Evolutionary conservation across 1,284 basidiomycete species (phyloP).

Genomic region (Earliella scabrosa): DNA sequence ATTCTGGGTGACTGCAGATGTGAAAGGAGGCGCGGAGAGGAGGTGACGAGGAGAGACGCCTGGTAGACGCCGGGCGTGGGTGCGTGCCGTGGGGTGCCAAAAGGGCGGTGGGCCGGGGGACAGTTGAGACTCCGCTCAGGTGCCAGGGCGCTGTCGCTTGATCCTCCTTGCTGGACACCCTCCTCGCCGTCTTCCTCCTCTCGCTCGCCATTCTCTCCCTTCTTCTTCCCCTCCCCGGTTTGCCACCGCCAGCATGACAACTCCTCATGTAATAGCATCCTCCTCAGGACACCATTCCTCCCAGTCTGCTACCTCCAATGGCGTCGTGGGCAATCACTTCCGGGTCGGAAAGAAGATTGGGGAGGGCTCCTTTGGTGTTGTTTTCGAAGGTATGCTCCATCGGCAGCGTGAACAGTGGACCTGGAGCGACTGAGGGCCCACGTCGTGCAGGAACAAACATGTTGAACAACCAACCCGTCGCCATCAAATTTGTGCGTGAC

Average conservation of each 20-base stretch:
- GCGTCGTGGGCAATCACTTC: constrained; percentile 77
- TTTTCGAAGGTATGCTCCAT: constrained; percentile 68
- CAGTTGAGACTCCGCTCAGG: constrained; percentile 33
- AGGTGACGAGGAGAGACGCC: neutral
- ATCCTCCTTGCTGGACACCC: constrained; percentile 23
- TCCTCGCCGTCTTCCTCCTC: constrained; percentile 34
- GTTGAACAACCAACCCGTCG: constrained; percentile 88
- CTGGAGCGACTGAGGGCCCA: neutral
- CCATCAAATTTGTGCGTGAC: constrained; percentile 92
- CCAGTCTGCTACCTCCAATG: constrained; percentile 62
- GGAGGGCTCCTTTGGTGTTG: constrained; percentile 85
- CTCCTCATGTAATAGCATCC: constrained; percentile 77
- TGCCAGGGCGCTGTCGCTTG: constrained; percentile 20
- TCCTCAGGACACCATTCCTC: constrained; percentile 68
- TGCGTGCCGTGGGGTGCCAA: constrained; percentile 5
- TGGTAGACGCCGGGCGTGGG: neutral
- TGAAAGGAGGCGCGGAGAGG: neutral
- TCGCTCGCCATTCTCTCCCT: constrained; percentile 32
- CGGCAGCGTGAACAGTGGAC: neutral
- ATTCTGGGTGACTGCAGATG: too few species aligned
- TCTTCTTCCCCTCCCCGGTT: constrained; percentile 28
- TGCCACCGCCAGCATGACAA: constrained; percentile 55
- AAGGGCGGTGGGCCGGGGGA: constrained; percentile 13
- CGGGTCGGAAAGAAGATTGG: constrained; percentile 88
- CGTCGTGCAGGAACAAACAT: constrained; percentile 77